Evolutionary conservation across 352 stramenopile genomes (phyloP), one percentile per base, ranked within the genome.

Genomic region (Phytopythium ostracodes): DNA sequence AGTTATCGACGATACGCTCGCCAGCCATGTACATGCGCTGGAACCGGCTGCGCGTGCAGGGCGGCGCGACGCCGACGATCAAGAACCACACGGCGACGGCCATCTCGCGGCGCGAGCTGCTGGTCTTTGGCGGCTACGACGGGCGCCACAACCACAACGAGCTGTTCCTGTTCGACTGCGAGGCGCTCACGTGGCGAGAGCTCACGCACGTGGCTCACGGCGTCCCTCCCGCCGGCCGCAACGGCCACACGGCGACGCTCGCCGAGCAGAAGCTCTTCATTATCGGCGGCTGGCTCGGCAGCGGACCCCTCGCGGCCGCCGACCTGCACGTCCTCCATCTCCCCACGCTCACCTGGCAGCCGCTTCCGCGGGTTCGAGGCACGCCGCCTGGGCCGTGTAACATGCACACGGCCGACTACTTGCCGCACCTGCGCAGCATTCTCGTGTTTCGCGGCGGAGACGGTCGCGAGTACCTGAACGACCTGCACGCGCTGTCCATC

Each of bases 371-470:
- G 2, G 66, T 73, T 24, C 67, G 73, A 20, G 74, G 71, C n/a
- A 62, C 64, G 20, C 68, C 71, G 1, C 82, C 84, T 0, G 95
- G 96, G 5, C 92, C 95, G 15, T 99, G 96, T 71, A 99, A 99
- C 71, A 98, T 99, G 95, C 96, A 99, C 79, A 98, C 91, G n/a
- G 92, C 93, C 10, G 95, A 99, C 69, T 99, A 92, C 62, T 76
- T 98, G 7, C 67, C 81, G 8, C 67, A 84, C 31, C 59, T 84
- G 49, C 71, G 81, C 24, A 89, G 91, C 69, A 93, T 98, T 47
- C 85, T 98, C 46, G 88, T 99, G 0, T 99, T 99, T 64, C 84
- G 95, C 27, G 94, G 96, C 42, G 94, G 96, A 27, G 94, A 98
- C 63, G 93, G 92, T 15, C 78, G 91, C 31, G 93, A 98, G 71